phyloP scores from a whole-genome alignment of 805 yeast species.

The Lachancea lanzarotensis region DNA sequence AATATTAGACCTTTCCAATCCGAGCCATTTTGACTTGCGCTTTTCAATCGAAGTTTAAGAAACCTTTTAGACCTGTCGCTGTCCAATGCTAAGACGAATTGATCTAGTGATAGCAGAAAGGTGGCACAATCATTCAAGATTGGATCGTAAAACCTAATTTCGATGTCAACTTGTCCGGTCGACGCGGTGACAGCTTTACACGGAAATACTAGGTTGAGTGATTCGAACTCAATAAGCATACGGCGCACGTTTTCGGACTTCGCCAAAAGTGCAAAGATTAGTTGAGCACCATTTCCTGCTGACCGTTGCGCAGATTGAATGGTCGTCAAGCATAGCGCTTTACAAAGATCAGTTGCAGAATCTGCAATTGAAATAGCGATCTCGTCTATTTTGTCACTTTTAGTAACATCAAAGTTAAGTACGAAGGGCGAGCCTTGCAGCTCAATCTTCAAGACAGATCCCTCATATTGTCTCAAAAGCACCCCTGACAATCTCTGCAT shows the following conservation, averaged over 20 bases:
- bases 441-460: neutral
- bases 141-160: constrained; percentile 15
- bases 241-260: neutral
- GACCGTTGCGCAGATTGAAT: constrained; percentile 1
- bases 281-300: neutral
- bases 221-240: constrained; percentile 4
- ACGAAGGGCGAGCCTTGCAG: neutral
- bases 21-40: neutral
- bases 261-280: neutral
- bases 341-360: neutral
- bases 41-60: neutral
- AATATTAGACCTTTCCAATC: neutral
- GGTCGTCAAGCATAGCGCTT: neutral
- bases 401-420: neutral
- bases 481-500: constrained; percentile 15
- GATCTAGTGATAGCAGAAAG: constrained; percentile 12
- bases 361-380: neutral
- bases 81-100: constrained; percentile 10
- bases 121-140: constrained; percentile 9
- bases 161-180: constrained; percentile 4
- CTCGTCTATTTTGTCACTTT: neutral
- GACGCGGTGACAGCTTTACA: constrained; percentile 2
- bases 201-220: constrained; percentile 16
- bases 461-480: neutral
- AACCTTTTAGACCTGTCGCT: neutral